Conservation (phyloP, 148 eudicot genomes). For the Oxyria digyna region DNA sequence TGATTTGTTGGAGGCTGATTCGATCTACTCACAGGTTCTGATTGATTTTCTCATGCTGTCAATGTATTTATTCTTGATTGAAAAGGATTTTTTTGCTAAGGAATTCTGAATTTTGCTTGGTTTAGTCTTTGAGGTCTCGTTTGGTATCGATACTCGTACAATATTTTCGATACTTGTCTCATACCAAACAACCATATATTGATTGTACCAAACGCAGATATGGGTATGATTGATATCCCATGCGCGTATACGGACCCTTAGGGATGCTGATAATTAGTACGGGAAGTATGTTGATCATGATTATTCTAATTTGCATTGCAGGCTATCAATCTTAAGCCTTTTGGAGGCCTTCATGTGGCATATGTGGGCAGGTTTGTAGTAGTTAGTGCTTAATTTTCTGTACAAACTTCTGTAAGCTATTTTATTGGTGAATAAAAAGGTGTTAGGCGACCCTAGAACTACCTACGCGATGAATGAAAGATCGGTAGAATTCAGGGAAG, state of each 20-base stretch:
- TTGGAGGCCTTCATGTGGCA: constrained; percentile 57
- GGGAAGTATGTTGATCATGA: too few relatives aligned
- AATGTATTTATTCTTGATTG: neutral
- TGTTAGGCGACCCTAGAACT: too few relatives aligned
- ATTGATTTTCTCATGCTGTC: neutral
- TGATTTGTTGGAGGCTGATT: constrained; percentile 29
- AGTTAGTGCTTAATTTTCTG: neutral
- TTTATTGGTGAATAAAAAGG: too few relatives aligned
- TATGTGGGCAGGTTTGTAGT: constrained; percentile 61
- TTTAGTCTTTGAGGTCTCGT: constrained; percentile 7
- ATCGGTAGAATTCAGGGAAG: too few relatives aligned
- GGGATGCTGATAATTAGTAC: too few relatives aligned
- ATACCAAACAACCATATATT: too few relatives aligned
- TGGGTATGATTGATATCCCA: too few relatives aligned
- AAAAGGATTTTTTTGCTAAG: neutral
- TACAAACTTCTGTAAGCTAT: neutral
- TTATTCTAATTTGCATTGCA: constrained; percentile 20
- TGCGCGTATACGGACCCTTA: too few relatives aligned
- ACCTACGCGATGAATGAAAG: too few relatives aligned
- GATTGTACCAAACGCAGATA: too few relatives aligned
- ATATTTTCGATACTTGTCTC: too few relatives aligned
- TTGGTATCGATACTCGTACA: too few relatives aligned
- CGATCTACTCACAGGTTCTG: constrained; percentile 43
- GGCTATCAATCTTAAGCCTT: constrained; percentile 70
- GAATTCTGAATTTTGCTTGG: neutral